These are phyloP conservation scores for Pisolithus microcarpus DNA, from an alignment of 768 basidiomycete genomes.

Conservation along the genomic window DNA sequence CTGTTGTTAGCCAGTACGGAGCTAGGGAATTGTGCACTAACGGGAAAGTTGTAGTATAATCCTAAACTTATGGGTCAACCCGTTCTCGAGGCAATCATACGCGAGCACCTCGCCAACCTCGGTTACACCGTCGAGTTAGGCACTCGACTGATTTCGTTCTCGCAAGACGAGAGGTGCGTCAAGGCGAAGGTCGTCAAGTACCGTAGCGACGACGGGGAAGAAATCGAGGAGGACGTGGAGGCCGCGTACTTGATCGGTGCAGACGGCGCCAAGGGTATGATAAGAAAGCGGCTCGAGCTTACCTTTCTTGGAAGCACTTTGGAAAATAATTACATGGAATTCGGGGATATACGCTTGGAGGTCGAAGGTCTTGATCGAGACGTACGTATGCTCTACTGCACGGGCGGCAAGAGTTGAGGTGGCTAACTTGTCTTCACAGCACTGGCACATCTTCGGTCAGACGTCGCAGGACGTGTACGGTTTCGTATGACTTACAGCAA, in stretches of 20 bases:
- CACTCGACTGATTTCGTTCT: conserved; percentile 39
- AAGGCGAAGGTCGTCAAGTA: conserved; percentile 28
- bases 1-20: conserved; percentile 5
- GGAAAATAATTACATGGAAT: conserved; percentile 17
- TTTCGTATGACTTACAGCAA: not conserved
- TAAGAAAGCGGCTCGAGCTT: conserved; percentile 35
- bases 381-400: conserved; percentile 7
- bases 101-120: conserved; percentile 15
- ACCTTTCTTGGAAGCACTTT: conserved; percentile 35
- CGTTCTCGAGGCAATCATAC: conserved; percentile 21
- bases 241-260: conserved; percentile 33
- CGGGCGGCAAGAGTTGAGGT: not conserved
- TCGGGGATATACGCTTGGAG: conserved; percentile 32
- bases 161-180: conserved; percentile 31
- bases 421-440: conserved; percentile 4
- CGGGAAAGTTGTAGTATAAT: conserved; percentile 4
- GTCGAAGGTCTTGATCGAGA: conserved; percentile 20
- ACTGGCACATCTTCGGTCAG: conserved; percentile 18
- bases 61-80: conserved; percentile 18
- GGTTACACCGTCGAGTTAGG: conserved; percentile 33
- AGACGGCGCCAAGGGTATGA: conserved; percentile 34
- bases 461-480: not conserved
- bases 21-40: not conserved
- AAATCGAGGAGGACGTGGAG: conserved; percentile 20
- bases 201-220: conserved; percentile 11